These are phyloP conservation scores for Iberis pinnata DNA, from an alignment of 345 rosid species.

Conservation along the genomic window DNA sequence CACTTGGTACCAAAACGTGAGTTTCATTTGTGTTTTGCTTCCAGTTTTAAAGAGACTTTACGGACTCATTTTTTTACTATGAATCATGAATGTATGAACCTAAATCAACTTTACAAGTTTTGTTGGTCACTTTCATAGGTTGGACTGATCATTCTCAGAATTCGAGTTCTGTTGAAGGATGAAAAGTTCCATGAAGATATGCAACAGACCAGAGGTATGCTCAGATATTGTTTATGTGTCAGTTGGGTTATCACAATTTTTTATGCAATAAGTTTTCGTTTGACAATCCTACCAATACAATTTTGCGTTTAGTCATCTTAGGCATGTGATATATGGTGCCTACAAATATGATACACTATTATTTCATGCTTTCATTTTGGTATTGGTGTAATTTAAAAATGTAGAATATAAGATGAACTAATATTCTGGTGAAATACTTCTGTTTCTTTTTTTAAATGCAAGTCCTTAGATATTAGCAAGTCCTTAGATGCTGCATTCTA, in stretches of 20 bases:
- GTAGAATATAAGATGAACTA: too few relatives aligned
- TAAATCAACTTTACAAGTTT: conserved; percentile 6
- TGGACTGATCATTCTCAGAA: conserved; percentile 47
- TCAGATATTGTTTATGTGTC: conserved; percentile 1
- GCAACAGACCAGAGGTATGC: conserved; percentile 40
- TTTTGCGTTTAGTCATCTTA: too few relatives aligned
- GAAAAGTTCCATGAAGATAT: conserved; percentile 31
- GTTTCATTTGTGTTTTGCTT: conserved; percentile 20
- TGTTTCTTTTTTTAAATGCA: too few relatives aligned
- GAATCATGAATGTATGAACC: neutral
- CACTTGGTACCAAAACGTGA: conserved; percentile 62
- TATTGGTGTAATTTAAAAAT: too few relatives aligned
- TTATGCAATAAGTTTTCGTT: too few relatives aligned
- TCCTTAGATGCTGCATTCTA: too few relatives aligned
- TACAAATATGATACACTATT: too few relatives aligned
- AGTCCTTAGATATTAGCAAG: too few relatives aligned
- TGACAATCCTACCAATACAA: too few relatives aligned
- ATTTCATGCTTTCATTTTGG: too few relatives aligned
- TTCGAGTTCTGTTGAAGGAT: conserved; percentile 44
- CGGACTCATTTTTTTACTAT: conserved; percentile 7
- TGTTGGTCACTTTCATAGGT: conserved; percentile 38
- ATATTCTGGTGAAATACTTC: too few relatives aligned
- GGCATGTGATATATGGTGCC: too few relatives aligned
- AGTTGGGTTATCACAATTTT: conserved; percentile 7
- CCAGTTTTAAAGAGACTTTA: conserved; percentile 4